These are phyloP conservation scores for Berkeleyomyces rouxiae DNA, from an alignment of 2,329 filamentous ascomycete genomes.

Conservation along the genomic window DNA sequence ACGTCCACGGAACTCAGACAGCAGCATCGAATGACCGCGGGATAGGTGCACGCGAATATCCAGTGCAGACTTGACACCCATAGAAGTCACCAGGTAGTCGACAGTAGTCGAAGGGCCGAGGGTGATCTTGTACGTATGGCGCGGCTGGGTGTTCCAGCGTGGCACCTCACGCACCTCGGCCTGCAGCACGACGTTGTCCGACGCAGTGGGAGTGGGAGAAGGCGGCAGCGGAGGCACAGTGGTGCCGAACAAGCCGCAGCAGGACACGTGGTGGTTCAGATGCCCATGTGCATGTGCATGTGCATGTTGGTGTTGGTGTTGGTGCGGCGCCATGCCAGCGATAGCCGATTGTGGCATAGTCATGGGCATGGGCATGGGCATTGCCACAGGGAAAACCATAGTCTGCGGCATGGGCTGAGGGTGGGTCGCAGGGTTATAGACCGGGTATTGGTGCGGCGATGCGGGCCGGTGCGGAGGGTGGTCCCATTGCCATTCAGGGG, in stretches of 20 bases:
- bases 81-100: conserved; percentile 1
- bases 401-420: neutral
- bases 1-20: neutral
- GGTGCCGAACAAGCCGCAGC: neutral
- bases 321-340: neutral
- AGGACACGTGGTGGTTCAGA: neutral
- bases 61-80: neutral
- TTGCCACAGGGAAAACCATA: neutral
- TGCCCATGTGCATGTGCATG: neutral
- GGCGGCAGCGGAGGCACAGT: neutral
- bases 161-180: conserved; percentile 2
- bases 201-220: neutral
- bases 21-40: neutral
- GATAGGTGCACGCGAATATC: conserved; percentile 2
- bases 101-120: neutral
- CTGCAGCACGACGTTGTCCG: neutral
- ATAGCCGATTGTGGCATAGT: neutral
- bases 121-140: neutral
- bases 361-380: neutral
- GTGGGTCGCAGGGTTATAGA: neutral
- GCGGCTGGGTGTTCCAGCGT: neutral
- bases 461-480: neutral
- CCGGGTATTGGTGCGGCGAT: neutral
- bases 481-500: conserved; percentile 2
- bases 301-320: neutral